A percentile compares a stretch with the other conserved stretches of the same genome.
phyloP scores from a whole-genome alignment of 768 basidiomycete species.

The Boletus reticulatus region DNA sequence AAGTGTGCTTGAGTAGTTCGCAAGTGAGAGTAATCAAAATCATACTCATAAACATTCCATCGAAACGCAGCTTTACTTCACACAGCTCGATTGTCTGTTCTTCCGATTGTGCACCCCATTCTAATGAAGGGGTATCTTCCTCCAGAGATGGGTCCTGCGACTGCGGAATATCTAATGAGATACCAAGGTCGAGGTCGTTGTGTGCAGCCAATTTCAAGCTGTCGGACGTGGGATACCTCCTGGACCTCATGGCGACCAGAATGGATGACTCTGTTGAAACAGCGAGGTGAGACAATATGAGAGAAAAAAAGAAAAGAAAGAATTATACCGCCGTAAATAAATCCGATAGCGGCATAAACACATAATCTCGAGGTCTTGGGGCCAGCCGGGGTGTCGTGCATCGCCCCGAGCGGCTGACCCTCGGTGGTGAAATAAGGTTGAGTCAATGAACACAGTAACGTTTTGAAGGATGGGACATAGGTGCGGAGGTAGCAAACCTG shows the following conservation, averaged over 20 bases:
- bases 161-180: conserved; percentile 26
- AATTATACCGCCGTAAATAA: conserved; percentile 54
- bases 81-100: conserved; percentile 59
- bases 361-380: conserved; percentile 47
- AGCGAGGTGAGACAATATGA: neutral
- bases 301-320: neutral
- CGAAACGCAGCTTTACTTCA: conserved; percentile 53
- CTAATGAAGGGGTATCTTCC: conserved; percentile 24
- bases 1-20: conserved; percentile 2
- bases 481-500: conserved; percentile 54
- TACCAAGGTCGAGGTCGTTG: conserved; percentile 42
- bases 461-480: conserved; percentile 41
- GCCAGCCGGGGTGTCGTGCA: conserved; percentile 30
- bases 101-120: conserved; percentile 59
- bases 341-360: conserved; percentile 55
- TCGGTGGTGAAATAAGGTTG: conserved; percentile 39
- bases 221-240: conserved; percentile 42
- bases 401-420: conserved; percentile 29
- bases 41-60: conserved; percentile 46
- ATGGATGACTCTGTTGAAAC: conserved; percentile 48
- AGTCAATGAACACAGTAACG: conserved; percentile 48
- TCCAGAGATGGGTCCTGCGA: conserved; percentile 15
- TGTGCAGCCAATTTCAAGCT: conserved; percentile 25
- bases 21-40: neutral
- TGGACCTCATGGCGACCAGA: conserved; percentile 62